Percentiles rank a stretch among this genome's conserved stretches.
These are phyloP conservation scores for Sporothrix luriei DNA, from an alignment of 2,329 filamentous ascomycete species.

Conservation along the genomic window DNA sequence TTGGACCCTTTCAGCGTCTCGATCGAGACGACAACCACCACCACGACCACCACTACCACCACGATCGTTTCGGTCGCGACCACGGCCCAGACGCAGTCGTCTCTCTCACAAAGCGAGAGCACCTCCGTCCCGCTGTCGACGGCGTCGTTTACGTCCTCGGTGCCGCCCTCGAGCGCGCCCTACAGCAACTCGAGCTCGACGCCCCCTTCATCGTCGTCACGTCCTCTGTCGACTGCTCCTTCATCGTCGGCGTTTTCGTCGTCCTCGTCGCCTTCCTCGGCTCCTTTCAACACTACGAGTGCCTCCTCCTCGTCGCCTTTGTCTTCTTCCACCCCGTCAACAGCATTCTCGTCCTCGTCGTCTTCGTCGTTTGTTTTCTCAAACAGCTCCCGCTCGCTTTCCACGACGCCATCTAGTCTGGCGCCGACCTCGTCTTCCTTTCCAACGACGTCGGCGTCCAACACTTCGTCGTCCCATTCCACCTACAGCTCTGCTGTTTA, in stretches of 20 bases:
- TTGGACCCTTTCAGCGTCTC: background rate
- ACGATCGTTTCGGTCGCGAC: background rate
- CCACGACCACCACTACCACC: conserved; percentile 17
- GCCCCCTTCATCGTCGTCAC: background rate
- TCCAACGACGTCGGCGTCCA: background rate
- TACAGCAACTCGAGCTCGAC: conserved; percentile 1
- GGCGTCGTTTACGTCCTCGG: background rate
- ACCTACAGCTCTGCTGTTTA: background rate
- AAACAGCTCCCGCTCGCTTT: conserved; percentile 16
- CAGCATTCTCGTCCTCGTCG: background rate
- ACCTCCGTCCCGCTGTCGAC: background rate
- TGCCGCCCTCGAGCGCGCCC: background rate
- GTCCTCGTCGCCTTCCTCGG: background rate
- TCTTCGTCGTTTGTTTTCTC: background rate
- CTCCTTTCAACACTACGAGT: background rate
- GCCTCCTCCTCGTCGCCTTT: background rate
- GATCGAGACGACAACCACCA: conserved; percentile 20
- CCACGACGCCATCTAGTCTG: conserved; percentile 4
- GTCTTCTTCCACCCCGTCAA: background rate
- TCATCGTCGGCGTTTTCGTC: background rate
- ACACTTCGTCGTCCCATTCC: background rate
- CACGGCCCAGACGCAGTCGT: background rate
- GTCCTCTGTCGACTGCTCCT: conserved; percentile 4
- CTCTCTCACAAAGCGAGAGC: background rate
- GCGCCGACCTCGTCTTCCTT: background rate